These are phyloP conservation scores for Backusella westeae DNA, from an alignment of 192 early-diverging fungal species.

Conservation along the genomic window DNA sequence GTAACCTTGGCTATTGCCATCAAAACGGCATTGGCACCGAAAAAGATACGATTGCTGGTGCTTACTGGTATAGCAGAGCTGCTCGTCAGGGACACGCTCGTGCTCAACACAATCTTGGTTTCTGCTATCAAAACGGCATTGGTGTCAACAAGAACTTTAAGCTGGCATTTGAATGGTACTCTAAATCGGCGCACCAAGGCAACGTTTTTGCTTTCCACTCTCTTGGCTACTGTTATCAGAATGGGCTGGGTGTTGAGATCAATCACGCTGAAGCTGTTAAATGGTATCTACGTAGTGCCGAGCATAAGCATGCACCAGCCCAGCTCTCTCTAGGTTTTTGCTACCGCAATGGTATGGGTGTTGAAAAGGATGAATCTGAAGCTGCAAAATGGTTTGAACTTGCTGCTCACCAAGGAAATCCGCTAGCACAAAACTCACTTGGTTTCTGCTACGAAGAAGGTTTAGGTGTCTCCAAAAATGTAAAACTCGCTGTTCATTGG, in stretches of 20 bases:
- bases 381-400: constrained; percentile 56
- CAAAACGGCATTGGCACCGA: constrained; percentile 58
- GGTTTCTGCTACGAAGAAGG: constrained; percentile 85
- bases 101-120: constrained; percentile 69
- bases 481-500: constrained; percentile 59
- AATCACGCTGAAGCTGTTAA: constrained; percentile 52
- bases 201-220: constrained; percentile 59
- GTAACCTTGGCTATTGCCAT: constrained; percentile 79
- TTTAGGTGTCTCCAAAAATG: constrained; percentile 55
- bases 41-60: constrained; percentile 46
- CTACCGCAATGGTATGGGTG: constrained; percentile 59
- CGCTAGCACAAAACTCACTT: constrained; percentile 64
- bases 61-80: constrained; percentile 59
- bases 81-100: constrained; percentile 57
- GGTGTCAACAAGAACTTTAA: constrained; percentile 58
- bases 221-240: constrained; percentile 59
- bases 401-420: constrained; percentile 50
- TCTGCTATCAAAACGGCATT: constrained; percentile 85
- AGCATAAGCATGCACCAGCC: constrained; percentile 54
- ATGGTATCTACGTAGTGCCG: constrained; percentile 55
- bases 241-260: constrained; percentile 51
- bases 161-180: constrained; percentile 53
- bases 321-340: constrained; percentile 59
- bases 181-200: constrained; percentile 45
- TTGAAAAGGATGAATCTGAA: constrained; percentile 43